Percentiles rank a stretch among this genome's conserved stretches.
phyloP scores from a whole-genome alignment of 2,329 filamentous ascomycete genomes.

The Purpureocillium lavendulum region DNA sequence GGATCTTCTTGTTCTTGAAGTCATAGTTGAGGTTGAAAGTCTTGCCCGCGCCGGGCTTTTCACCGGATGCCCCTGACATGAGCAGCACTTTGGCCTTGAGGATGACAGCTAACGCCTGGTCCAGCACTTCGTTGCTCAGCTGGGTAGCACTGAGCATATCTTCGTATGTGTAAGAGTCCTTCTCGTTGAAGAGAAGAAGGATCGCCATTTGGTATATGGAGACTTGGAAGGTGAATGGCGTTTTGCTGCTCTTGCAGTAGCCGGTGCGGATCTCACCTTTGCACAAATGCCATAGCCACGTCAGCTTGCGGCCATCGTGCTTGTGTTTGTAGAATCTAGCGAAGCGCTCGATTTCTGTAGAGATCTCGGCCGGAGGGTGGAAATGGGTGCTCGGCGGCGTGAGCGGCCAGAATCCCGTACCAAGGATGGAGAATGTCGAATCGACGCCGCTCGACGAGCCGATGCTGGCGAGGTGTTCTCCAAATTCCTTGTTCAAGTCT shows the following conservation, averaged over 20 bases:
- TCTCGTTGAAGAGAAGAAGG: conserved; percentile 88
- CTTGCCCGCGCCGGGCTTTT: conserved; percentile 70
- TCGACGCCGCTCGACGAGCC: conserved; percentile 63
- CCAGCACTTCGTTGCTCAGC: conserved; percentile 72
- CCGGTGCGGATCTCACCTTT: conserved; percentile 94
- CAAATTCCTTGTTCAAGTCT: conserved; percentile 86
- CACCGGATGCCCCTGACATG: conserved; percentile 56
- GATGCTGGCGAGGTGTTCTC: conserved; percentile 56
- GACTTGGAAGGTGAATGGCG: conserved; percentile 93
- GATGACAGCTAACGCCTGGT: conserved; percentile 78
- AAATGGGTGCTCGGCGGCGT: conserved; percentile 82
- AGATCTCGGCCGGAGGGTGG: conserved; percentile 75
- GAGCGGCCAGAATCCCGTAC: conserved; percentile 96
- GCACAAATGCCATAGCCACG: conserved; percentile 97
- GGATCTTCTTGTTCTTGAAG: conserved; percentile 98
- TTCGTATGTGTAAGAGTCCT: conserved; percentile 75
- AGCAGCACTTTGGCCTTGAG: conserved; percentile 87
- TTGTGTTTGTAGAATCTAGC: conserved; percentile 89
- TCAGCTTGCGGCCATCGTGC: conserved; percentile 91
- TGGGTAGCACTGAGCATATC: conserved; percentile 78
- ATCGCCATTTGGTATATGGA: conserved; percentile 98
- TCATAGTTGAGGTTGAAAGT: conserved; percentile 82
- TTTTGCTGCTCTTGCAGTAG: conserved; percentile 83
- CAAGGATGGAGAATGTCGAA: conserved; percentile 84
- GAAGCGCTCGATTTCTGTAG: conserved; percentile 84